Evolutionary conservation across 805 yeast genomes (phyloP).

Genomic region (Metschnikowia dekortorum): DNA sequence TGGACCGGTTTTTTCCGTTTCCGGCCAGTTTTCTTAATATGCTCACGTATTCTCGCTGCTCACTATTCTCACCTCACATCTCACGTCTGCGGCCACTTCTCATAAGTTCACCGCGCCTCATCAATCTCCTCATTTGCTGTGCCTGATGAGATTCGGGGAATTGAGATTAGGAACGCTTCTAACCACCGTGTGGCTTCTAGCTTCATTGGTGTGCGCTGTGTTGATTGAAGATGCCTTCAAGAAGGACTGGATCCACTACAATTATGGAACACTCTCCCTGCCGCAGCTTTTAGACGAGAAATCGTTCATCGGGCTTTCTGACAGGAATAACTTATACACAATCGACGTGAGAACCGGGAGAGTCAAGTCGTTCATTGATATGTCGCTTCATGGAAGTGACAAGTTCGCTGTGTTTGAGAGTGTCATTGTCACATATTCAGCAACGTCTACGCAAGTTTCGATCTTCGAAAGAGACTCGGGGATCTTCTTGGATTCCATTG

Average conservation of each 20-base stretch:
- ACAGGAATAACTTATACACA: slow-evolving; percentile 18
- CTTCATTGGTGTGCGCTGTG: slow-evolving; percentile 11
- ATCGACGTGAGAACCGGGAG: slow-evolving; percentile 21
- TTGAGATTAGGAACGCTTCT: slow-evolving; percentile 2
- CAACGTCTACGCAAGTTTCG: slow-evolving; percentile 2
- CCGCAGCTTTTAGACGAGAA: slow-evolving; percentile 14
- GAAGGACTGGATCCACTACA: slow-evolving; percentile 51
- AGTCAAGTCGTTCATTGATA: slow-evolving; percentile 26
- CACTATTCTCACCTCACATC: background rate
- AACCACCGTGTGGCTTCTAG: slow-evolving; percentile 3
- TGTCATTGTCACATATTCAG: slow-evolving; percentile 10
- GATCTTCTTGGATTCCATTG: slow-evolving; percentile 6
- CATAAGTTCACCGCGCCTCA: background rate
- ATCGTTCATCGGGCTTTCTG: slow-evolving; percentile 21
- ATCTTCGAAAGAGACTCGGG: slow-evolving; percentile 12
- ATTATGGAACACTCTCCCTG: slow-evolving; percentile 36
- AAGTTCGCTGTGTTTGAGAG: slow-evolving; percentile 6
- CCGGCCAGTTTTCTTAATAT: too few species aligned
- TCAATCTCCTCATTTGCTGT: background rate
- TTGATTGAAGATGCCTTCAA: slow-evolving; percentile 51
- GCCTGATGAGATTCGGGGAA: slow-evolving; percentile 4
- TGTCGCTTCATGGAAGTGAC: slow-evolving; percentile 12
- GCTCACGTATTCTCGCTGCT: background rate
- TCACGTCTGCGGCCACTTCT: background rate
- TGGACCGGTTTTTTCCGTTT: too few species aligned